These are phyloP conservation scores for Aspergillus fijiensis DNA, from an alignment of 2,329 filamentous ascomycete species.

Conservation along the genomic window DNA sequence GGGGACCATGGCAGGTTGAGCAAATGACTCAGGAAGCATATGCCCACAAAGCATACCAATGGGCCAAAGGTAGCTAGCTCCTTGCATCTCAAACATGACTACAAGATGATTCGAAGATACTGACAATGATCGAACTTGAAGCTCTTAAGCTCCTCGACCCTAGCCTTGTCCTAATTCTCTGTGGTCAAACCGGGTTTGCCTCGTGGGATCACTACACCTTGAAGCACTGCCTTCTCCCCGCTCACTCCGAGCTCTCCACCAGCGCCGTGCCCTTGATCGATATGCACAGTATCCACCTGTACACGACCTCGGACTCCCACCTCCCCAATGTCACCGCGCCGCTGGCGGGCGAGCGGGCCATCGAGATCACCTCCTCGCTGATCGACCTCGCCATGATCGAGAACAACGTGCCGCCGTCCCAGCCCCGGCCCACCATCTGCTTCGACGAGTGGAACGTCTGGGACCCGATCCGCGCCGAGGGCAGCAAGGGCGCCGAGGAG, in stretches of 20 bases:
- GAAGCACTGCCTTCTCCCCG: constrained; percentile 62
- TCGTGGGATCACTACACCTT: constrained; percentile 74
- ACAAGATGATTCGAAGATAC: not conserved
- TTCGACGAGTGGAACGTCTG: constrained; percentile 87
- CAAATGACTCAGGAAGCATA: constrained; percentile 61
- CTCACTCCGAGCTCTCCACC: constrained; percentile 43
- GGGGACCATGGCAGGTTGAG: constrained; percentile 61
- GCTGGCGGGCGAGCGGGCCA: constrained; percentile 68
- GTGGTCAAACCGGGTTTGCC: constrained; percentile 67
- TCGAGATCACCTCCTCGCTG: constrained; percentile 65
- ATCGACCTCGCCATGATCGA: constrained; percentile 74
- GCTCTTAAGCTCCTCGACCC: constrained; percentile 57
- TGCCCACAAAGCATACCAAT: constrained; percentile 58
- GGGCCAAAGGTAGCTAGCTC: constrained; percentile 52
- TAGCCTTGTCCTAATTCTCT: constrained; percentile 67
- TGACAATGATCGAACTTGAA: constrained; percentile 15
- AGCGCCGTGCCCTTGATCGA: constrained; percentile 57
- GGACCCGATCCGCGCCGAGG: constrained; percentile 70
- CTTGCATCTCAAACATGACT: not conserved
- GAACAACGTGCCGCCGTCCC: constrained; percentile 55
- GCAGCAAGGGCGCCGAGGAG: constrained; percentile 71
- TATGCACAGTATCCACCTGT: constrained; percentile 80
- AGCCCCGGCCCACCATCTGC: constrained; percentile 69
- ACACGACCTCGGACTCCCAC: constrained; percentile 62
- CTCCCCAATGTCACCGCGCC: constrained; percentile 62